Base-by-base conservation (phyloP, 306 rosid genomes). In the Potentilla sterilis region DNA sequence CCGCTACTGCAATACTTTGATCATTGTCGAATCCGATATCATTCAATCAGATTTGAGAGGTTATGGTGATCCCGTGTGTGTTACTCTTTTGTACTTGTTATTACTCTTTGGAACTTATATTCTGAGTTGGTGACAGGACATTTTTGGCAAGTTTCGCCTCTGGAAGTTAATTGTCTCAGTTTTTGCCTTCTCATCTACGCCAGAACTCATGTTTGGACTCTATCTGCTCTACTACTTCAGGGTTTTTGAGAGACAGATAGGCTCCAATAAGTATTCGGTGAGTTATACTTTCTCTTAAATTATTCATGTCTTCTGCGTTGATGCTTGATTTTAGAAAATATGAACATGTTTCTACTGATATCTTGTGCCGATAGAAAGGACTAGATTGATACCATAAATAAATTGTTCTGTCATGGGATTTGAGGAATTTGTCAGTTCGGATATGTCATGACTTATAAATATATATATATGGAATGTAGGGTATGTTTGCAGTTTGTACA, bases 191-290 rank as follows among this genome's bases (percentile, higher is more conserved):
- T 88, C 98, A 24, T 90, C 99, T 42, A 92, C 98, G 9, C 99
- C 99, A 5, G 99, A 96, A 80, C 87, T 92, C 87, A 81, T 96
- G 89, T 96, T 92, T 75, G 99, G 99, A 76, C 80, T 96, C 74
- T 96, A 89, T 82, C 87, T 96, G 69, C 92, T 90, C 22, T 96
- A 96, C 77, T 96, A 96, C 83, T 96, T 96, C 93, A 84, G 99
- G 86, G 94, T 96, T 77, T 96, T 96, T 74, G 99, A 96, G 90
- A 90, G 99, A 77, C 99, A 96, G 78, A 96, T 96, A 37, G 98
- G 99, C 76, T 90, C 99, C 82, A 96, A 92, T 66, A 96, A 96
- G 84, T 89, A 89, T 77, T 90, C 96, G 0, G 99, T 95, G 78
- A 76, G 92, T 84, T 57, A 49, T 57, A 67, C 42, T 42, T 57